These are phyloP conservation scores for Solanum raphanifolium DNA, from an alignment of 257 asterid genomes.

Conservation along the genomic window DNA sequence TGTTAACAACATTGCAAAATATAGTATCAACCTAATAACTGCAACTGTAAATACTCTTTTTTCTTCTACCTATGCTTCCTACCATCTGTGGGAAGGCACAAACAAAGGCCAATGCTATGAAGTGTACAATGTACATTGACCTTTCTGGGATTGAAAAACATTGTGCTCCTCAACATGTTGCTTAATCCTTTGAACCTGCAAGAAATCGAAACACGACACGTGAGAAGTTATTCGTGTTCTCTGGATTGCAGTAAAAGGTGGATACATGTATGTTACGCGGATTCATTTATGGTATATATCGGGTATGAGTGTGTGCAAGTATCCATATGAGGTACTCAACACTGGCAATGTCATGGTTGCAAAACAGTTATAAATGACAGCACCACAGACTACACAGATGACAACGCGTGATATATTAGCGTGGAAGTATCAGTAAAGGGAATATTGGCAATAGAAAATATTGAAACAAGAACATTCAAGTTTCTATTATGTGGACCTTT, in stretches of 20 bases:
- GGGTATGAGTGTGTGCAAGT: background rate
- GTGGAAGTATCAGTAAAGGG: background rate
- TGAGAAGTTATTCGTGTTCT: background rate
- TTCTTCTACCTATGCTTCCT: background rate
- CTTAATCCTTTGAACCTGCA: slow-evolving; percentile 1
- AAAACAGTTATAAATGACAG: background rate
- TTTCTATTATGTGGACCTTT: background rate
- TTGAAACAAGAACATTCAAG: background rate
- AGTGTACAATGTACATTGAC: background rate
- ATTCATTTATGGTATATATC: background rate
- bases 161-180: background rate
- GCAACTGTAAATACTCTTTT: background rate
- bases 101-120: background rate
- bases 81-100: background rate
- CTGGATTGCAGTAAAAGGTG: background rate
- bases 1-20: background rate
- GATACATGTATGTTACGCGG: background rate
- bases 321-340: background rate
- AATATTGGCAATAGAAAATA: background rate
- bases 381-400: background rate
- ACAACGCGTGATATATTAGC: background rate
- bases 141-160: background rate
- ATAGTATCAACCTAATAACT: background rate
- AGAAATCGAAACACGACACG: background rate
- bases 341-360: background rate